Evolutionary conservation across 2,329 filamentous ascomycete genomes (phyloP).

Genomic region (Ophidiomyces ophidiicola): DNA sequence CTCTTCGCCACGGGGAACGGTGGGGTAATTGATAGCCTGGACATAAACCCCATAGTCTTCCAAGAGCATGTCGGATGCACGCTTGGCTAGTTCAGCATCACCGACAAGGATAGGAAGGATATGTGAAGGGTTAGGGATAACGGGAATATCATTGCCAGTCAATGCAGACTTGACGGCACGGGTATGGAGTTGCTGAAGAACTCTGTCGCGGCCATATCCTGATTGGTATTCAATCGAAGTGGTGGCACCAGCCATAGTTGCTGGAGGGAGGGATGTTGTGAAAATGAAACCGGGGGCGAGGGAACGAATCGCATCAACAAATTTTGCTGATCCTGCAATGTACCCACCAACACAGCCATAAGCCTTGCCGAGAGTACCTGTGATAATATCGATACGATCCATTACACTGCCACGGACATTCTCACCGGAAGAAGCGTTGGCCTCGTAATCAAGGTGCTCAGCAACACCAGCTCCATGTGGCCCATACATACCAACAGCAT

Average conservation of each 20-base stretch:
- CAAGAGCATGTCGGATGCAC: constrained; percentile 82
- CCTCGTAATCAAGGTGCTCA: constrained; percentile 90
- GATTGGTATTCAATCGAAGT: constrained; percentile 91
- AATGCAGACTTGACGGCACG: constrained; percentile 83
- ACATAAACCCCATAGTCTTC: constrained; percentile 90
- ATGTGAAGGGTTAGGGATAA: constrained; percentile 95
- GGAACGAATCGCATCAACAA: constrained; percentile 88
- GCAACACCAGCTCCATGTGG: constrained; percentile 90
- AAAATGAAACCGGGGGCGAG: constrained; percentile 97
- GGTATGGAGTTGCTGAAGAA: constrained; percentile 91
- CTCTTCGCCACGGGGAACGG: constrained; percentile 95
- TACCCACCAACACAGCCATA: constrained; percentile 97
- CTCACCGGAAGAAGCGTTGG: constrained; percentile 56
- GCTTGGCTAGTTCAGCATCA: constrained; percentile 82
- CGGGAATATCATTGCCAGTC: constrained; percentile 69
- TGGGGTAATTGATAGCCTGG: constrained; percentile 98
- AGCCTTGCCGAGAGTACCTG: constrained; percentile 90
- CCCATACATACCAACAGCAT: constrained; percentile 98
- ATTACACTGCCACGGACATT: constrained; percentile 62
- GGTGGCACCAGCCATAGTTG: constrained; percentile 89
- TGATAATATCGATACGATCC: constrained; percentile 96
- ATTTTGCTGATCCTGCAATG: constrained; percentile 74
- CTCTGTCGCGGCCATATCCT: constrained; percentile 69
- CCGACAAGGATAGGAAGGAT: constrained; percentile 91
- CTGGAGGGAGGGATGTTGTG: constrained; percentile 88